Evolutionary conservation across 2,329 filamentous ascomycete species (phyloP).

Genomic region (Stachybotrys chlorohalonatus): DNA sequence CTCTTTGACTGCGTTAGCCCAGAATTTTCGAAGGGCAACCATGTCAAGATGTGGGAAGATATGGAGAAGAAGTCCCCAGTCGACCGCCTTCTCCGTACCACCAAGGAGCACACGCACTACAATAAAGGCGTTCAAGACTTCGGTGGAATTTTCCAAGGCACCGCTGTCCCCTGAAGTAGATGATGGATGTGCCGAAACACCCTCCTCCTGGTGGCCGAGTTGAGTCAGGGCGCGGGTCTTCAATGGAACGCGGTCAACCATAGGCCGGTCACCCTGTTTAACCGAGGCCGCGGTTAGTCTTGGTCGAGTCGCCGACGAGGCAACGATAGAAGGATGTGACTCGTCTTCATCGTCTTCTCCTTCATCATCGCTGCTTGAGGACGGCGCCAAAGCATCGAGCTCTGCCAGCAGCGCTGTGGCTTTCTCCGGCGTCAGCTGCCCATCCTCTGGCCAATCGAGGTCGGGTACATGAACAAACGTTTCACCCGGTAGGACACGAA

Average conservation of each 20-base stretch:
- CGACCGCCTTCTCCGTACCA: slow-evolving; percentile 48
- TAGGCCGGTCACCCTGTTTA: slow-evolving; percentile 3
- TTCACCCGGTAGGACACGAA: slow-evolving; percentile 8
- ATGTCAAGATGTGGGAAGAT: slow-evolving; percentile 46
- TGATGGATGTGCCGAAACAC: not conserved
- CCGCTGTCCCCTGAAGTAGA: not conserved
- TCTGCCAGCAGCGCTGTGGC: not conserved
- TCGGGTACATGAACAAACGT: slow-evolving; percentile 1
- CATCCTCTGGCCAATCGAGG: slow-evolving; percentile 15
- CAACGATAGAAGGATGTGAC: not conserved
- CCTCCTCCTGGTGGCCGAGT: slow-evolving; percentile 6
- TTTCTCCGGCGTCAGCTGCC: slow-evolving; percentile 12
- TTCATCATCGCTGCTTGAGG: slow-evolving; percentile 3
- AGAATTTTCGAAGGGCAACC: slow-evolving; percentile 44
- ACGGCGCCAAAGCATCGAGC: not conserved
- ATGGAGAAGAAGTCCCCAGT: slow-evolving; percentile 50
- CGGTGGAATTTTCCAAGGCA: slow-evolving; percentile 8
- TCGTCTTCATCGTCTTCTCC: slow-evolving; percentile 10
- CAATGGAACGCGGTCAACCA: slow-evolving; percentile 19
- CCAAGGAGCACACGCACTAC: slow-evolving; percentile 49
- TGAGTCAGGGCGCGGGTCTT: slow-evolving; percentile 18
- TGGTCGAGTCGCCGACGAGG: not conserved
- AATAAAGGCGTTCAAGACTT: slow-evolving; percentile 47
- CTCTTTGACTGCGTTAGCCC: slow-evolving; percentile 41
- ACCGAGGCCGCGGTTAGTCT: not conserved